phyloP scores from a whole-genome alignment of 352 stramenopile species.

The Phytophthora chlamydospora region DNA sequence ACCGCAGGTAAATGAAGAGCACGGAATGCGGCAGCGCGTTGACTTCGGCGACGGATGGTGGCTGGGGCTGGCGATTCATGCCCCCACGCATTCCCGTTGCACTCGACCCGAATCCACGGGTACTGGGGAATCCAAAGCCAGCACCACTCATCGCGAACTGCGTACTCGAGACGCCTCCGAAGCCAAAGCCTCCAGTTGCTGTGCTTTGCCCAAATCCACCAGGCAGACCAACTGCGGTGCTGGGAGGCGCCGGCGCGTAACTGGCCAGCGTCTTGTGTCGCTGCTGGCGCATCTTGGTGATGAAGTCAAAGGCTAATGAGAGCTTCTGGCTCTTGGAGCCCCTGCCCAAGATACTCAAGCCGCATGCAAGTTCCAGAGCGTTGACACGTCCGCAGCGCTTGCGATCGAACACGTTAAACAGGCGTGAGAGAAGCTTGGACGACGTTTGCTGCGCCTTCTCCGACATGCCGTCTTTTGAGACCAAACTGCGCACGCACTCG shows the following conservation, averaged over 20 bases:
- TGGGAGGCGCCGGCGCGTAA: constrained; percentile 52
- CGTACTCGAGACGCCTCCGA: constrained; percentile 45
- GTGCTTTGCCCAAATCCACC: constrained; percentile 34
- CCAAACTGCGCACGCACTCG: constrained; percentile 84
- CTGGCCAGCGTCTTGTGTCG: constrained; percentile 73
- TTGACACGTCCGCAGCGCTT: constrained; percentile 85
- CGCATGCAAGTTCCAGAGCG: constrained; percentile 84
- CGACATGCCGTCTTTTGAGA: constrained; percentile 77
- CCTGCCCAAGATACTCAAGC: constrained; percentile 84
- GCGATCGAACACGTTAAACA: constrained; percentile 89
- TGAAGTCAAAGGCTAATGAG: constrained; percentile 86
- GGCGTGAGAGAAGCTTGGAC: constrained; percentile 79
- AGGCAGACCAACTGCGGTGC: constrained; percentile 26
- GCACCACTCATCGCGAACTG: constrained; percentile 53
- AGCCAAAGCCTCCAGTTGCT: constrained; percentile 41
- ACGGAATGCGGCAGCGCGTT: constrained; percentile 81
- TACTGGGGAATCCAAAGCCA: constrained; percentile 63
- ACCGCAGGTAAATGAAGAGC: constrained; percentile 87
- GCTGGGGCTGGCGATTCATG: constrained; percentile 37
- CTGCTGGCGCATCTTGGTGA: constrained; percentile 85
- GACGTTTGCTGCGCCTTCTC: constrained; percentile 88
- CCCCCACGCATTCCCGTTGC: constrained; percentile 32
- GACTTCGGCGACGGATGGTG: constrained; percentile 44
- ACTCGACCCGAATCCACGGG: constrained; percentile 45
- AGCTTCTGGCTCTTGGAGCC: constrained; percentile 90